Evolutionary conservation across 495 filamentous ascomycete genomes (phyloP).

Genomic region (Hypoxylon rickii): DNA sequence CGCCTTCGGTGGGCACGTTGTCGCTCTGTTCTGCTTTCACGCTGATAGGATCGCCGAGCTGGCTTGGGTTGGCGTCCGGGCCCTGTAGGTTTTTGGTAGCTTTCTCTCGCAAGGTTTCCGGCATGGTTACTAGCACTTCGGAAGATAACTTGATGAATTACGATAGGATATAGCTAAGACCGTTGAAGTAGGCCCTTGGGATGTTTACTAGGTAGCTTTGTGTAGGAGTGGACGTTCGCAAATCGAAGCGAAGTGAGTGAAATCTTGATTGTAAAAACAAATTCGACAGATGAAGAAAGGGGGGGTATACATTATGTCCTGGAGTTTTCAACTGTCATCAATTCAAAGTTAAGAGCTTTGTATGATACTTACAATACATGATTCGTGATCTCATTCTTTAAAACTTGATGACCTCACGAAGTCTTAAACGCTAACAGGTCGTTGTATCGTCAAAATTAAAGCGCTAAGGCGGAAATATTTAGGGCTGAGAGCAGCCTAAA

Average conservation of each 20-base stretch:
- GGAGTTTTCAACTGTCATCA: background rate
- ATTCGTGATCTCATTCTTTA: slow-evolving; percentile 31
- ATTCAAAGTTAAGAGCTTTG: no score
- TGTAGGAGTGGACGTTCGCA: no score
- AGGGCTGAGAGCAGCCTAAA: no score
- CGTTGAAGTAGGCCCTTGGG: no score
- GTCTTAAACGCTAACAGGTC: no score
- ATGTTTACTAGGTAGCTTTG: no score
- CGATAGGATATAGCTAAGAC: no score
- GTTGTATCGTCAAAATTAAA: no score
- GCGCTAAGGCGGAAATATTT: background rate
- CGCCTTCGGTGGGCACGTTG: slow-evolving; percentile 22
- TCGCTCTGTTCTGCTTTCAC: slow-evolving; percentile 48
- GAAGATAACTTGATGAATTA: no score
- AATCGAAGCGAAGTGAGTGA: no score
- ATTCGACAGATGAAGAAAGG: background rate
- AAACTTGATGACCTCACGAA: slow-evolving; percentile 39
- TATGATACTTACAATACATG: slow-evolving; percentile 5
- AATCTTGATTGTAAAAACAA: background rate
- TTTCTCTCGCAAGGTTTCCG: slow-evolving; percentile 41
- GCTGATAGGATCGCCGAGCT: slow-evolving; percentile 49
- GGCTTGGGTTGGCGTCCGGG: slow-evolving; percentile 46
- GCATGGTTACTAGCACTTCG: no score
- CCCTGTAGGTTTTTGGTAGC: slow-evolving; percentile 44
- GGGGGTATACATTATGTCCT: no score